Percentiles rank a stretch among this genome's conserved stretches.
These are phyloP conservation scores for Plantago elongata DNA, from an alignment of 257 asterid species.

Conservation along the genomic window DNA sequence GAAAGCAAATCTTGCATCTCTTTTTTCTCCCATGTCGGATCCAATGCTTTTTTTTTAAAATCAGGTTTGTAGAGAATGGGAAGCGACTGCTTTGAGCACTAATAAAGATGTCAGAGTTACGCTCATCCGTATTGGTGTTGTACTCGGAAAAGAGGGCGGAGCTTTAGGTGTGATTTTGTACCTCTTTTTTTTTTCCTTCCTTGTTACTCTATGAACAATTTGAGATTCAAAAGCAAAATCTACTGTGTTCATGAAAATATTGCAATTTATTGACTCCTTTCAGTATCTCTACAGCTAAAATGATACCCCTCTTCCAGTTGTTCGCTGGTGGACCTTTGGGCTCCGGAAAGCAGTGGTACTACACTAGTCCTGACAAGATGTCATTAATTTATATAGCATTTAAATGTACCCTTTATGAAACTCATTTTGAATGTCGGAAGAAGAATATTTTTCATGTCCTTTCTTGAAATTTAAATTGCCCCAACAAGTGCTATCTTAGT, in stretches of 20 bases:
- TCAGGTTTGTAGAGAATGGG: constrained; percentile 99
- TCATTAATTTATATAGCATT: too few relatives aligned
- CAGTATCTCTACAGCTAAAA: constrained; percentile 60
- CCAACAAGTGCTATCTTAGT: too few relatives aligned
- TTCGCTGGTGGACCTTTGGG: constrained; percentile 99
- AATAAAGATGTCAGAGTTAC: constrained; percentile 70
- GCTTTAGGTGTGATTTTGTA: constrained; percentile 57
- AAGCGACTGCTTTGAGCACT: constrained; percentile 67
- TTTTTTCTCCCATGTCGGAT: not conserved
- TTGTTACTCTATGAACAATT: not conserved
- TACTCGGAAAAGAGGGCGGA: constrained; percentile 96
- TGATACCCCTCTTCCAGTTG: constrained; percentile 87
- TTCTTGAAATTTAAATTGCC: not conserved
- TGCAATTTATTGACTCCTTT: constrained; percentile 10
- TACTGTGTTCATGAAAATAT: not conserved
- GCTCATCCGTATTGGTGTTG: constrained; percentile 79
- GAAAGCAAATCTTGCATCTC: not conserved
- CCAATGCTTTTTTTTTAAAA: too few relatives aligned
- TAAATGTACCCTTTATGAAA: too few relatives aligned
- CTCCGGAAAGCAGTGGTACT: constrained; percentile 90
- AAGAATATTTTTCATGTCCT: not conserved
- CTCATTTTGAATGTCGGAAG: not conserved
- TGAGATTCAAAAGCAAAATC: not conserved
- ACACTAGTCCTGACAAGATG: not conserved
- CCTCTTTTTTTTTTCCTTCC: not conserved